Evolutionary conservation across 2,329 filamentous ascomycete species (phyloP).

Genomic region (Apiospora hydei): DNA sequence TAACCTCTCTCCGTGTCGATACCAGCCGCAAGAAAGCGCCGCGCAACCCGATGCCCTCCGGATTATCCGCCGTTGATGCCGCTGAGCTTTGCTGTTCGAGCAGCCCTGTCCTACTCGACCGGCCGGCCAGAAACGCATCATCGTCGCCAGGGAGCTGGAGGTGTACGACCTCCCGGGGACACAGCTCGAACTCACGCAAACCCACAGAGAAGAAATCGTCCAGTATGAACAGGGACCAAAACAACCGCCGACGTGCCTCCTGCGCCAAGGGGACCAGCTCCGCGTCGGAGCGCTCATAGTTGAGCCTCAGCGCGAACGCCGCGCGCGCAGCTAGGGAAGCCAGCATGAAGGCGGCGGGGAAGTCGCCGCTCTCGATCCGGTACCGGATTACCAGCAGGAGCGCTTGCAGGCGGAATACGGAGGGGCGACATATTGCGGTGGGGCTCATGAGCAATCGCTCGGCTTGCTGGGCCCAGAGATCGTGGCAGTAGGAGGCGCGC

Average conservation of each 20-base stretch:
- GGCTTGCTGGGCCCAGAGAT: conserved; percentile 61
- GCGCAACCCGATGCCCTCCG: conserved; percentile 33
- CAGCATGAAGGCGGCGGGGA: conserved; percentile 56
- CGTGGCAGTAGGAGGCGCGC: conserved; percentile 57
- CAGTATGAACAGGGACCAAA: conserved; percentile 55
- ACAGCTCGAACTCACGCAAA: conserved; percentile 49
- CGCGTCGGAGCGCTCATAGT: conserved; percentile 51
- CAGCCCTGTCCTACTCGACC: conserved; percentile 46
- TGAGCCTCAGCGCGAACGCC: conserved; percentile 56
- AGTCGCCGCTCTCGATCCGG: conserved; percentile 52
- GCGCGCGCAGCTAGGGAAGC: conserved; percentile 55
- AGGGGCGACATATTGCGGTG: conserved; percentile 60
- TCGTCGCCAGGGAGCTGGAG: conserved; percentile 53
- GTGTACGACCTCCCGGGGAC: conserved; percentile 45
- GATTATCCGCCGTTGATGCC: conserved; percentile 50
- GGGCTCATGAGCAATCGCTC: conserved; percentile 61
- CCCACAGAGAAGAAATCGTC: conserved; percentile 51
- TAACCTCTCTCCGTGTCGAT: conserved; percentile 37
- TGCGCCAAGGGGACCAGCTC: conserved; percentile 52
- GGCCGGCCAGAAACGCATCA: conserved; percentile 57
- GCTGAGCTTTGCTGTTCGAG: not conserved
- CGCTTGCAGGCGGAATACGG: conserved; percentile 60
- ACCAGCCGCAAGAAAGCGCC: conserved; percentile 38
- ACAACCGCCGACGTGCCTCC: conserved; percentile 52
- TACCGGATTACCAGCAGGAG: conserved; percentile 56